Percentiles rank a stretch among this genome's conserved stretches.
These are phyloP conservation scores for Kuraishia ogatae DNA, from an alignment of 805 yeast species.

Conservation along the genomic window DNA sequence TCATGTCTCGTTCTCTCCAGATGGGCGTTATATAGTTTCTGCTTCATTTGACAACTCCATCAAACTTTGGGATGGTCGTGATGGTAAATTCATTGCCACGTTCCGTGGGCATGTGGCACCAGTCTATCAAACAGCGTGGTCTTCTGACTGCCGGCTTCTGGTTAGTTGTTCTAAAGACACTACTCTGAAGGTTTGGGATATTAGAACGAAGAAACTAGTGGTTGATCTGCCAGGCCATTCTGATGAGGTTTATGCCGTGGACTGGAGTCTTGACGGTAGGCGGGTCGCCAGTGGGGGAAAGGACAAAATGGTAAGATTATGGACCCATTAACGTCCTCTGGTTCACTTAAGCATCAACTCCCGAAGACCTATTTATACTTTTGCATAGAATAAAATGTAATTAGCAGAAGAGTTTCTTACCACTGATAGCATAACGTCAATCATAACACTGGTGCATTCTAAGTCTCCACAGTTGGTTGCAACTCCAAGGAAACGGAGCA, in stretches of 20 bases:
- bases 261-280: constrained; percentile 94
- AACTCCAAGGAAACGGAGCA: too few species aligned
- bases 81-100: constrained; percentile 84
- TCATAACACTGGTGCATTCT: too few species aligned
- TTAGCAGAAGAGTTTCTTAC: background rate
- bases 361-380: background rate
- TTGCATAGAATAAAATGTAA: background rate
- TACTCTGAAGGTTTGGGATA: constrained; percentile 94
- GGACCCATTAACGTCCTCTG: constrained; percentile 64
- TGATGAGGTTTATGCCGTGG: constrained; percentile 95
- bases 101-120: constrained; percentile 97
- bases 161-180: constrained; percentile 96
- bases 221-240: constrained; percentile 93
- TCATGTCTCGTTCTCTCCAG: constrained; percentile 94
- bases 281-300: constrained; percentile 97
- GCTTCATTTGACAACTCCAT: constrained; percentile 94
- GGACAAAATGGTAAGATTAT: constrained; percentile 86
- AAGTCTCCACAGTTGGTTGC: background rate
- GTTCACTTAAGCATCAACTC: background rate
- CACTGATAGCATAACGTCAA: too few species aligned
- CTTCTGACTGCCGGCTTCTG: constrained; percentile 82
- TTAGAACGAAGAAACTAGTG: constrained; percentile 71
- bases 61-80: constrained; percentile 92
- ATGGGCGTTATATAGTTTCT: constrained; percentile 83
- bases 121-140: constrained; percentile 97